Base-by-base conservation (phyloP, 495 filamentous ascomycete species). In the Xylaria nigripes region DNA sequence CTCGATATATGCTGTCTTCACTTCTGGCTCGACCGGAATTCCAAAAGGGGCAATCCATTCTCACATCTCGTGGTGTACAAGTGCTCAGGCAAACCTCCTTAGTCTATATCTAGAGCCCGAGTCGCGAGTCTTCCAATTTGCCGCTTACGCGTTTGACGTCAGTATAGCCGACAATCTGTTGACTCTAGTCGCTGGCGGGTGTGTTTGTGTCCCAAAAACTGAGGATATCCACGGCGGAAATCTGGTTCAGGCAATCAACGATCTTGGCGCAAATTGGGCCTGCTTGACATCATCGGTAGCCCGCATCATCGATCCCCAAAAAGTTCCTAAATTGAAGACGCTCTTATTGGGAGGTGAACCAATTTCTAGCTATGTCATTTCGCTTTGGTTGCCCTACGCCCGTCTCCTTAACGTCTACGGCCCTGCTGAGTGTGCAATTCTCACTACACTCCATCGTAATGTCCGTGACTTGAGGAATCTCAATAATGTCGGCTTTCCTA, bases 121-220 rank as follows among this genome's bases (percentile, higher is more conserved):
- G 0, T 62, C 69, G 19, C 70, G 72, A n/a, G 47, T 73, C 2
- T 59, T 84, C 12, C 80, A 86, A 48, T 84, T 80, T 50, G 73
- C 80, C 2, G 74, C 77, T 27, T 81, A 77, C 51, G 79, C 79
- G 0, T 86, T 83, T 40, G 82, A 86, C 47, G 70, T 76, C 16
- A 76, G 73, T 44, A 66, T 84, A 10, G 53, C 72, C 7, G 81
- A 84, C 13, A 78, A 78, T 8, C 70, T 80, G 36, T 72, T 75
- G 18, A 75, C 77, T 1, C 61, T 84, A 16, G 77, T 78, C 50
- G 50, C 71, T n/a, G 84, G 84, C 18, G 83, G 76, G 23, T 79
- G 73, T 50, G 68, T 84, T 3, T 87, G 84, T 61, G 72, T 87
- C 27, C 81, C 81, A 2, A 77, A 72, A 5, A 67, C 59, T 40